Conservation (phyloP, 2,329 filamentous ascomycete species). For the Dothiorella sarmentorum region DNA sequence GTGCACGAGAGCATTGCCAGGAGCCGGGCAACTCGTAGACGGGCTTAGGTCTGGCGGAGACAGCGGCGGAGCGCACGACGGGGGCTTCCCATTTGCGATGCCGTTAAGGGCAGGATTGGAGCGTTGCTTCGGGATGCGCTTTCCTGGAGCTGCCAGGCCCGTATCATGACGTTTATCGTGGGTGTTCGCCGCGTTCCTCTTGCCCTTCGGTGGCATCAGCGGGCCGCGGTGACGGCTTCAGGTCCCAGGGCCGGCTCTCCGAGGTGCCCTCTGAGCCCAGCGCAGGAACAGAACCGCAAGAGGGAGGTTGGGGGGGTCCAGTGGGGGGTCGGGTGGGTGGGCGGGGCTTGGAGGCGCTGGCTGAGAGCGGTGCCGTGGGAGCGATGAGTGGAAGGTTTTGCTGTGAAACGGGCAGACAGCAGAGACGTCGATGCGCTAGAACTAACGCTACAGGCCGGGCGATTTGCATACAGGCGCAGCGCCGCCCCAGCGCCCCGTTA, state of each 20-base stretch:
- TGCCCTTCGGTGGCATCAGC: conserved; percentile 49
- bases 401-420: conserved; percentile 17
- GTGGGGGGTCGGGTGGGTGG: conserved; percentile 19
- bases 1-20: conserved; percentile 24
- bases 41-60: conserved; percentile 38
- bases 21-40: conserved; percentile 34
- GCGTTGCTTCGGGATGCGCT: conserved; percentile 55
- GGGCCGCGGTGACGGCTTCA: conserved; percentile 30
- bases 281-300: conserved; percentile 43
- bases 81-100: conserved; percentile 40
- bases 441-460: conserved; percentile 6
- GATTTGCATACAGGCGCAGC: conserved; percentile 14
- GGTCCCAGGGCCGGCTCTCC: conserved; percentile 40
- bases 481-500: conserved; percentile 5
- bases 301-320: conserved; percentile 16
- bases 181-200: conserved; percentile 44
- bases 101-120: conserved; percentile 46
- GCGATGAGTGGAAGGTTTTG: conserved; percentile 16
- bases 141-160: conserved; percentile 76
- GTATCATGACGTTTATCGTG: conserved; percentile 71
- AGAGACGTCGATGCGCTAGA: conserved; percentile 7
- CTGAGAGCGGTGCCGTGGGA: conserved; percentile 18
- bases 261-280: conserved; percentile 44
- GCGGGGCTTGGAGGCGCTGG: conserved; percentile 18
- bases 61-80: conserved; percentile 38